Evolutionary conservation across 352 stramenopile genomes (phyloP).

Genomic region (Phytophthora melonis): DNA sequence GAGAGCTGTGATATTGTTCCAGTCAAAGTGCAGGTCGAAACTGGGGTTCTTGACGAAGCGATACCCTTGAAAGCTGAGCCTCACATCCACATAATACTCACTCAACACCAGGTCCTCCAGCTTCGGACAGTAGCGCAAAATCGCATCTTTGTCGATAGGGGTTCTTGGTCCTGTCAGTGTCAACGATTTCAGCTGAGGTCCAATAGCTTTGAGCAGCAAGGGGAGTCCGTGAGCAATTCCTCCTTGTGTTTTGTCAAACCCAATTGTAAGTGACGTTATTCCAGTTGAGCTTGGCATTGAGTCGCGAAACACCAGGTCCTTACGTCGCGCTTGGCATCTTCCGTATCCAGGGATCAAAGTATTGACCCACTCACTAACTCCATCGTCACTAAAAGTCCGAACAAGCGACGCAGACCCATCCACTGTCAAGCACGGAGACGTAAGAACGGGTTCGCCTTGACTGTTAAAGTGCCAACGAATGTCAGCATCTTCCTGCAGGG

Average conservation of each 20-base stretch:
- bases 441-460: no score
- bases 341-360: neutral
- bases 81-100: no score
- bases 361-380: neutral
- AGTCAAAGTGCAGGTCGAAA: no score
- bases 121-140: neutral
- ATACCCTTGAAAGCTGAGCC: no score
- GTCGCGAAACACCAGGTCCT: neutral
- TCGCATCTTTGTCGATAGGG: neutral
- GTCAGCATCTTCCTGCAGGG: neutral
- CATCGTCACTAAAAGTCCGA: no score
- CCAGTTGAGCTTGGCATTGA: neutral
- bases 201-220: neutral
- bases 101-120: neutral
- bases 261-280: neutral
- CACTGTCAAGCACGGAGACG: no score
- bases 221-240: neutral
- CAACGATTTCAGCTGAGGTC: neutral
- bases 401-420: no score
- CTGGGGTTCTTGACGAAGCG: no score
- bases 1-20: no score
- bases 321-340: neutral
- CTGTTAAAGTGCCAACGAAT: no score
- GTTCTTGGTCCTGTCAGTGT: neutral
- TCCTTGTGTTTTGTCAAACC: neutral